A percentile compares a stretch with the other conserved stretches of the same genome.
These are phyloP conservation scores for Gypsophila paniculata DNA, from an alignment of 179 eudicot species.

Conservation along the genomic window DNA sequence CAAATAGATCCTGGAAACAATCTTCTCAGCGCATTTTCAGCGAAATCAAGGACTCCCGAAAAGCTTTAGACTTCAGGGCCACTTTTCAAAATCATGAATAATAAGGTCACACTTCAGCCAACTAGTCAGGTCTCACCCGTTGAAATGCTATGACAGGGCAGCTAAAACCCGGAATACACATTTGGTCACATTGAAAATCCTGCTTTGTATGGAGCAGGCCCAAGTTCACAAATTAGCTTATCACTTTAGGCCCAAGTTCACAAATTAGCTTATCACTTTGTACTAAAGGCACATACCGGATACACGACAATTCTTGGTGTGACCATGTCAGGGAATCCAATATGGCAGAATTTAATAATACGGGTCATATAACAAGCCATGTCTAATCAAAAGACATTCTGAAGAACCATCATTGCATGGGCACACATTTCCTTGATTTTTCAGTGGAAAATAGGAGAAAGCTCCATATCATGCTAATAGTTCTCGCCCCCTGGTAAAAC, in stretches of 20 bases:
- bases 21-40: background rate
- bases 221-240: slow-evolving; percentile 4
- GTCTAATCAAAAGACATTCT: background rate
- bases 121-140: background rate
- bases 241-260: background rate
- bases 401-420: background rate
- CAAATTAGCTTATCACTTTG: background rate
- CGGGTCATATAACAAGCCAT: background rate
- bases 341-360: background rate
- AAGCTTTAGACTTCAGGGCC: too few species aligned
- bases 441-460: background rate
- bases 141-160: background rate
- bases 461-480: background rate
- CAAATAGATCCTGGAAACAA: background rate
- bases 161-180: background rate
- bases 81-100: background rate
- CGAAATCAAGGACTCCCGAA: background rate
- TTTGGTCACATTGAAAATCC: background rate
- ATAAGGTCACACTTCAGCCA: background rate
- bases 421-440: background rate
- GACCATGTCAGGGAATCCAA: background rate
- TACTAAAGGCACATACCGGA: background rate
- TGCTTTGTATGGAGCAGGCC: background rate
- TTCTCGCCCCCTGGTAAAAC: background rate
- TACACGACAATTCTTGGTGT: background rate